Percentiles rank a stretch among this genome's conserved stretches.
Conservation (phyloP, 1,139 yeast genomes). For the Geotrichum fermentans region DNA sequence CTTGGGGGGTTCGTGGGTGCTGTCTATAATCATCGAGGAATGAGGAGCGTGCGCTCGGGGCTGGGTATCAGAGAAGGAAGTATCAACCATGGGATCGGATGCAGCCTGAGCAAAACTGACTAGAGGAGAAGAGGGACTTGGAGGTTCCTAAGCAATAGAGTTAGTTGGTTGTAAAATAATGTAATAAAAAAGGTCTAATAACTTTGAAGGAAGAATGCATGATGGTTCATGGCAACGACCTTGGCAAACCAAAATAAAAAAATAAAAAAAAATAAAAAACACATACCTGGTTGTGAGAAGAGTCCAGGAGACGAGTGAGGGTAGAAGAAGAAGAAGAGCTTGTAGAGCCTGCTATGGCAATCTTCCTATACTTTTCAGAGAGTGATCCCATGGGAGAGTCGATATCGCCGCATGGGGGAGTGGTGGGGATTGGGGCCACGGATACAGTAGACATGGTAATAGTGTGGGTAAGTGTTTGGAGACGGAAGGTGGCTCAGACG, state of each 20-base stretch:
- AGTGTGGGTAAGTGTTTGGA: too few species aligned
- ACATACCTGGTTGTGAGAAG: neutral
- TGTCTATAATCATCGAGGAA: neutral
- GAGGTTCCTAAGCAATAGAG: neutral
- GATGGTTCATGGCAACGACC: too few species aligned
- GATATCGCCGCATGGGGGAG: neutral
- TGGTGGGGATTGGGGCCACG: neutral
- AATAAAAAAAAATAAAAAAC: neutral
- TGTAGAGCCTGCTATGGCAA: neutral
- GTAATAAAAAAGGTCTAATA: too few species aligned
- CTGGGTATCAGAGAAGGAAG: neutral
- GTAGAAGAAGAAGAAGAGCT: neutral
- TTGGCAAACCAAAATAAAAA: too few species aligned
- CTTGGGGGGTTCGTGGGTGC: neutral
- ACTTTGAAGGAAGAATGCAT: too few species aligned
- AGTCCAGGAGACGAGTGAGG: constrained; percentile 3
- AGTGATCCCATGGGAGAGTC: neutral
- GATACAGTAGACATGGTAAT: constrained; percentile 3
- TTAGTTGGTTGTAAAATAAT: too few species aligned
- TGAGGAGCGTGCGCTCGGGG: neutral
- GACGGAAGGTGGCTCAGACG: too few species aligned
- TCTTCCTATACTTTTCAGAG: constrained; percentile 1
- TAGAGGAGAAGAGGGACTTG: neutral
- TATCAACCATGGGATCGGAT: neutral
- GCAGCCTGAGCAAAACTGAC: neutral